Base-by-base conservation (phyloP, 78 protist genomes). In the Corallochytrium limacisporum region DNA sequence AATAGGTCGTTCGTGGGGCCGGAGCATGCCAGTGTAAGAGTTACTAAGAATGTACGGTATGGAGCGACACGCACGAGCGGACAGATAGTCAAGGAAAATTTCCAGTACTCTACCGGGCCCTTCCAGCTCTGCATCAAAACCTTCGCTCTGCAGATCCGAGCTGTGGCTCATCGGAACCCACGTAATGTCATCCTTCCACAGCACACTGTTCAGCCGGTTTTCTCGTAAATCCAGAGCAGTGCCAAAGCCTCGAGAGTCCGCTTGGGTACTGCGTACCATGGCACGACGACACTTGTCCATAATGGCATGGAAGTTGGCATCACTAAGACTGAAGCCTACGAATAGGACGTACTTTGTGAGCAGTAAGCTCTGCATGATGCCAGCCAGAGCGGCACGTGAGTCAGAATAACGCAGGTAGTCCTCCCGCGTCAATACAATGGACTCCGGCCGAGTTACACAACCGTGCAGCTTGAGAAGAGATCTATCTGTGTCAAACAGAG, bases 381-480 rank as follows among this genome's bases (percentile, higher is more conserved):
- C 88, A 4, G 79, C 53, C 0, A 82, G 69, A 18, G 84, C 83
- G 20, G 48, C 55, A 4, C 79, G 54, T 33, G 54, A 56, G 44
- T 72, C 76, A 4, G 73, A 62, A 49, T 67, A 67, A 26, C 72
- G 50, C 36, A 38, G 26, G 54, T 77, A 72, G 44, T 82, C 79
- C 33, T 74, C 67, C 38, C 88, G 54, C 20, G 88, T 78, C 22
- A 82, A 39, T 9, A 82, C 76, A 51, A 82, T 82, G 29, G 72
- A 80, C 36, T 60, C 40, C 0, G 88, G 88, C 29, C 68, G 46
- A 10, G 42, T 46, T 28, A 68, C 75, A 57, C 82, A 77, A 9
- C 88, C 88, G 43, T 82, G 88, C 47, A 82, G 28, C 43, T 82
- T 82, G 28, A 82, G 61, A 15, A 82, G 49, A 78, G 79, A 79